Percentiles rank a stretch among this genome's conserved stretches.
These are phyloP conservation scores for Ophiostoma sp. DNA, from an alignment of 2,329 filamentous ascomycete species.

Conservation along the genomic window DNA sequence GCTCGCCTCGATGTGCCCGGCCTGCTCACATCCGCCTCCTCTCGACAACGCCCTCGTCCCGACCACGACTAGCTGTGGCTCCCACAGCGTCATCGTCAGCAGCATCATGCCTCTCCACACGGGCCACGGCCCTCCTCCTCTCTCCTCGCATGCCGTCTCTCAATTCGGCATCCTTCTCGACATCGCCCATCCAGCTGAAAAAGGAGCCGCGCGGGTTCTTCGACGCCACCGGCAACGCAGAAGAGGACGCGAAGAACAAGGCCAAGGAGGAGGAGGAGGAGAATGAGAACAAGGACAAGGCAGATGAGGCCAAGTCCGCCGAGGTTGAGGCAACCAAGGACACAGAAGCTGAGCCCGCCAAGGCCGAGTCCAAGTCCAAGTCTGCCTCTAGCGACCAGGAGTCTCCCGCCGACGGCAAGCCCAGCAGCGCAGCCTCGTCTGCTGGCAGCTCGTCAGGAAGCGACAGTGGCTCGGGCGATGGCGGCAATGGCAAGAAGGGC, in stretches of 20 bases:
- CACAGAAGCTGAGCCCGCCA: constrained; percentile 32
- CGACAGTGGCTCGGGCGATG: constrained; percentile 52
- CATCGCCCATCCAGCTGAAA: constrained; percentile 26
- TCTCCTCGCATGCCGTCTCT: not conserved
- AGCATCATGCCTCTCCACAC: not conserved
- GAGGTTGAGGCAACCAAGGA: constrained; percentile 23
- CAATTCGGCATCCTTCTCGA: constrained; percentile 26
- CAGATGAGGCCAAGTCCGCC: not conserved
- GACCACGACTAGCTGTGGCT: not conserved
- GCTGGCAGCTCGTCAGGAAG: constrained; percentile 54
- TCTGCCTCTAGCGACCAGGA: constrained; percentile 39
- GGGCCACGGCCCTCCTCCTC: not conserved
- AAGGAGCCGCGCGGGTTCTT: constrained; percentile 32
- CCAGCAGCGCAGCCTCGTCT: constrained; percentile 30
- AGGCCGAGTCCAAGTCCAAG: constrained; percentile 39
- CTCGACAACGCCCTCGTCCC: constrained; percentile 12
- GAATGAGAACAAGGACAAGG: constrained; percentile 19
- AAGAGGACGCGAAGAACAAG: constrained; percentile 27
- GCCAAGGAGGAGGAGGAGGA: constrained; percentile 28
- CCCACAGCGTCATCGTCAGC: not conserved
- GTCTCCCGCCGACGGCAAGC: constrained; percentile 53
- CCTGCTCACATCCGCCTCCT: constrained; percentile 22
- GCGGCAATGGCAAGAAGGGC: constrained; percentile 65
- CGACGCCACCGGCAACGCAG: constrained; percentile 20
- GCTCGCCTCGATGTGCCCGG: constrained; percentile 6